These are phyloP conservation scores for Diplotaxis tenuifolia DNA, from an alignment of 345 rosid species.

Conservation along the genomic window DNA sequence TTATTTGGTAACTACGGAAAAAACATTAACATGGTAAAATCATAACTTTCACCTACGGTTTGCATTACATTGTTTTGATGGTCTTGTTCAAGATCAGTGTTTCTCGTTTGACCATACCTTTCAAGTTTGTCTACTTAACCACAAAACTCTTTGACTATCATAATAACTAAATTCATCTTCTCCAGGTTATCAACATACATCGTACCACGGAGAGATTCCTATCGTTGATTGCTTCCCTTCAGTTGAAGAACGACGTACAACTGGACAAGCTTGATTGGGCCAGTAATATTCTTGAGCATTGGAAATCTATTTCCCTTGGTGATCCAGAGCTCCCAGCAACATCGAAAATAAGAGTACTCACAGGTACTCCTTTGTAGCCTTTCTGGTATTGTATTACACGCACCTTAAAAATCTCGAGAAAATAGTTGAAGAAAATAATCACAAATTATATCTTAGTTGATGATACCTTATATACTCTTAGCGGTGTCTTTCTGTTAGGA, in stretches of 20 bases:
- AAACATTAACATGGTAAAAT: constrained; percentile 1
- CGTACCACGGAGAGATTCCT: constrained; percentile 53
- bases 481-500: constrained; percentile 3
- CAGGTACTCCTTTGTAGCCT: constrained; percentile 47
- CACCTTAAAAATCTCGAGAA: background rate
- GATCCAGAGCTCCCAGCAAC: constrained; percentile 39
- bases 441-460: background rate
- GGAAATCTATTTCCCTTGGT: constrained; percentile 25
- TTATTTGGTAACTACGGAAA: background rate
- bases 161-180: constrained; percentile 18
- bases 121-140: background rate
- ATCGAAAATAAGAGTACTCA: constrained; percentile 58
- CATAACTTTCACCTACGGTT: constrained; percentile 4
- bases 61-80: constrained; percentile 1
- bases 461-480: background rate
- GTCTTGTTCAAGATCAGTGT: constrained; percentile 10
- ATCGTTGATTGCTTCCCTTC: constrained; percentile 58
- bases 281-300: constrained; percentile 44
- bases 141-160: background rate
- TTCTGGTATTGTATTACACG: background rate
- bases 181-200: constrained; percentile 70
- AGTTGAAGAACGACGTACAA: constrained; percentile 39
- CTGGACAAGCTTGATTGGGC: constrained; percentile 49
- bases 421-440: background rate
- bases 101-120: constrained; percentile 16